phyloP scores from a whole-genome alignment of 2,329 filamentous ascomycete genomes.

The Aspergillus novoparasiticus region DNA sequence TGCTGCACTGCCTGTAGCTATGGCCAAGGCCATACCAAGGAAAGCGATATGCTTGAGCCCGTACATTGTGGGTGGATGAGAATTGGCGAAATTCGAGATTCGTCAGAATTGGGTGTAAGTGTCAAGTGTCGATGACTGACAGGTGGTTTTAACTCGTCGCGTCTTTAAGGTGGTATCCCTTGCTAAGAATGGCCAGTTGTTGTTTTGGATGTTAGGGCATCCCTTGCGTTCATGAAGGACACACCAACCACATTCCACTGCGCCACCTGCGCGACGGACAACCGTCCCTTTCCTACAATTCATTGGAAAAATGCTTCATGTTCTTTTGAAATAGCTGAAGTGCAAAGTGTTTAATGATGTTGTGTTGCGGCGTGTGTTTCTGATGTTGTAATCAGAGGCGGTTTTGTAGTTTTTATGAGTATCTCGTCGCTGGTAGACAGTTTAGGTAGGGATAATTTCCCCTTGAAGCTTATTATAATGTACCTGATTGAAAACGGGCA shows the following conservation, averaged over 20 bases:
- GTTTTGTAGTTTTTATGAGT: neutral
- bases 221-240: neutral
- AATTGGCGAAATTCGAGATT: too few relatives aligned
- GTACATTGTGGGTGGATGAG: neutral
- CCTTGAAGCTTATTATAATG: neutral
- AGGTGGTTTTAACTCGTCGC: neutral
- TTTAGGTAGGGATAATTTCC: neutral
- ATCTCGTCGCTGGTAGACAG: neutral
- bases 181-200: neutral
- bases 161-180: neutral
- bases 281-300: neutral
- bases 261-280: neutral
- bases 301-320: neutral
- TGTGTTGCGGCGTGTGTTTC: neutral
- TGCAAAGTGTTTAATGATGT: neutral
- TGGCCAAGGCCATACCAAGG: neutral
- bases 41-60: constrained; percentile 1
- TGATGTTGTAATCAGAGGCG: neutral
- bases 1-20: neutral
- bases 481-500: too few relatives aligned
- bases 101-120: neutral
- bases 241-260: neutral
- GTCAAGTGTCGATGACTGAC: neutral
- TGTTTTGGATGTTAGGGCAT: neutral
- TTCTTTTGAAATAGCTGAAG: neutral